Evolutionary conservation across 805 yeast species (phyloP).

Genomic region (Priceomyces castillae): DNA sequence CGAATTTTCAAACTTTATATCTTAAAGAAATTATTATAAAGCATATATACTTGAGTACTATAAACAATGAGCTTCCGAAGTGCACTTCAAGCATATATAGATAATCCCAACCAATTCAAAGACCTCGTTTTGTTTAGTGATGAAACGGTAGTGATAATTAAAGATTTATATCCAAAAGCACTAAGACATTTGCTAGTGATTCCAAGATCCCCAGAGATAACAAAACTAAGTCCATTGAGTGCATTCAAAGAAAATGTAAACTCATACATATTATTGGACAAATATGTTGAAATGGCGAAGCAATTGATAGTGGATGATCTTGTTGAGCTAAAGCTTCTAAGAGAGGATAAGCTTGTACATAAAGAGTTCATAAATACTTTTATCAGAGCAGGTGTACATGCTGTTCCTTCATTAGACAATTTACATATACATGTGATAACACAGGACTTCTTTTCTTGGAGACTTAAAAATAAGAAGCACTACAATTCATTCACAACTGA

Average conservation of each 20-base stretch:
- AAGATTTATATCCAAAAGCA: constrained; percentile 65
- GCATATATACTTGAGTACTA: no score
- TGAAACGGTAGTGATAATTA: constrained; percentile 51
- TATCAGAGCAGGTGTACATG: constrained; percentile 62
- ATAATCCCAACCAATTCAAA: constrained; percentile 39
- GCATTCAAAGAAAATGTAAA: constrained; percentile 39
- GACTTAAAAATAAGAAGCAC: constrained; percentile 61
- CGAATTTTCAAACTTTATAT: no score
- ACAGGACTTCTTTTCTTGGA: constrained; percentile 53
- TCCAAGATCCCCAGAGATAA: constrained; percentile 45
- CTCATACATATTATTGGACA: constrained; percentile 24
- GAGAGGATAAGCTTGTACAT: constrained; percentile 8
- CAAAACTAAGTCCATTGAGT: constrained; percentile 49
- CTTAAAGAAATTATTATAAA: no score
- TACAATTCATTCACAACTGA: constrained; percentile 66
- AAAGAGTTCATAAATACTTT: constrained; percentile 20
- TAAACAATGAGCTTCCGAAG: constrained; percentile 46
- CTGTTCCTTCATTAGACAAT: constrained; percentile 67
- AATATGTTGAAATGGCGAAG: constrained; percentile 39
- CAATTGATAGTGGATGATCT: constrained; percentile 29
- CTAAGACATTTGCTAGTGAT: constrained; percentile 57
- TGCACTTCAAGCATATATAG: constrained; percentile 50
- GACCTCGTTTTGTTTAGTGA: constrained; percentile 47
- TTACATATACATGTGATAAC: constrained; percentile 74
- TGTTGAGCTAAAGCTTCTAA: constrained; percentile 15